Percentiles rank a stretch among this genome's conserved stretches.
Evolutionary conservation across 139 green algal genomes (phyloP).

Genomic region (Volvox reticuliferus): DNA sequence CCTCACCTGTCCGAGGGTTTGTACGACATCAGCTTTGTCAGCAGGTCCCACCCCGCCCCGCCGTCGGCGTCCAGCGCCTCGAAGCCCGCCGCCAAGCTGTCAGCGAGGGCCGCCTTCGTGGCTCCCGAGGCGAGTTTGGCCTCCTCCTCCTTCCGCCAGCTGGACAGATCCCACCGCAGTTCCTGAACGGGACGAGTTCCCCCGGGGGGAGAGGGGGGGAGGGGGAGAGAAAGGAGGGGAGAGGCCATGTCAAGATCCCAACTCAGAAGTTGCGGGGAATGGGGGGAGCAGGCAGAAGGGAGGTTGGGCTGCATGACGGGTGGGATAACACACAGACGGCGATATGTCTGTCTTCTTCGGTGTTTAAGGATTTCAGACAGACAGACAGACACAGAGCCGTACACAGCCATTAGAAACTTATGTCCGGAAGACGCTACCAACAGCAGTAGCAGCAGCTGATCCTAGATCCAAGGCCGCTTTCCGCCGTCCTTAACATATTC

Average conservation of each 20-base stretch:
- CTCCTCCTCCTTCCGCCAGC: conserved; percentile 66
- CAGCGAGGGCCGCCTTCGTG: conserved; percentile 25
- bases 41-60: conserved; percentile 81
- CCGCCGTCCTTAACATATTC: background rate
- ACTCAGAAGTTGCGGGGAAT: no score
- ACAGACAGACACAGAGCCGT: no score
- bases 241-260: background rate
- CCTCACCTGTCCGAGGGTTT: conserved; percentile 45
- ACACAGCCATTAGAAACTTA: no score
- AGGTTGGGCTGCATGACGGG: no score
- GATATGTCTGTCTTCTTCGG: no score
- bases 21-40: conserved; percentile 62
- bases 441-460: no score
- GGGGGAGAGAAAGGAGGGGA: background rate
- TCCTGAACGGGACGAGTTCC: conserved; percentile 42
- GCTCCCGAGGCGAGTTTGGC: conserved; percentile 45
- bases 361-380: no score
- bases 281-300: no score
- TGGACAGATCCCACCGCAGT: conserved; percentile 65
- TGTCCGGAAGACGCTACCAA: no score
- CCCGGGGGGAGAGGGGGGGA: background rate
- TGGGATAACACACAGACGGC: no score
- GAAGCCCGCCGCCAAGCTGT: conserved; percentile 80
- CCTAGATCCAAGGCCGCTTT: background rate
- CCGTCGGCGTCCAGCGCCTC: conserved; percentile 79